Evolutionary conservation across 2,329 filamentous ascomycete species (phyloP).

Genomic region (Fonsecaea multimorphosa): DNA sequence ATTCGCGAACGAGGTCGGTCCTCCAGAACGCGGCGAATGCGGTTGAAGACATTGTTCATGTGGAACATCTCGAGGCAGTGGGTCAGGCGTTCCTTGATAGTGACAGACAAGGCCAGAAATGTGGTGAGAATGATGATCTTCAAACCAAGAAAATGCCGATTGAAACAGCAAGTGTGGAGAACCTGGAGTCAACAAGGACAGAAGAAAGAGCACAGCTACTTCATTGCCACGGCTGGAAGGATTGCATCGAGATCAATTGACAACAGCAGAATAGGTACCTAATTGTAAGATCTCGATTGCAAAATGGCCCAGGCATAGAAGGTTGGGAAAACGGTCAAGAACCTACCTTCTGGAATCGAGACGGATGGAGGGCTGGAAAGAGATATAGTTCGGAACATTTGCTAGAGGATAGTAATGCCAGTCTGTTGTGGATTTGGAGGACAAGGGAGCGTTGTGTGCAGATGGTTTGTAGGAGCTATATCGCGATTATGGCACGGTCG

Average conservation of each 20-base stretch:
- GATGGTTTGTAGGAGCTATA: slow-evolving; percentile 36
- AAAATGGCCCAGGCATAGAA: slow-evolving; percentile 16
- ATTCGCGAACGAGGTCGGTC: slow-evolving; percentile 44
- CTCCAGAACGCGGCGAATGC: slow-evolving; percentile 47
- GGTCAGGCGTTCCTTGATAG: neutral
- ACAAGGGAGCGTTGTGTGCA: slow-evolving; percentile 24
- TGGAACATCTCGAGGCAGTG: slow-evolving; percentile 27
- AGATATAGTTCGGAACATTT: slow-evolving; percentile 23
- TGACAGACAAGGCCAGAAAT: neutral
- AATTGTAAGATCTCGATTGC: slow-evolving; percentile 2
- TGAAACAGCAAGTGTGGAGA: slow-evolving; percentile 37
- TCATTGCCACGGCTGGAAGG: neutral
- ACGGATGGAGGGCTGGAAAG: slow-evolving; percentile 16
- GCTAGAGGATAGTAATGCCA: slow-evolving; percentile 18
- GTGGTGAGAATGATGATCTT: slow-evolving; percentile 1
- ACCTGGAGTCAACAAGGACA: slow-evolving; percentile 14
- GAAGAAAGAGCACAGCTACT: slow-evolving; percentile 22
- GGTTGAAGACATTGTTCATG: slow-evolving; percentile 33
- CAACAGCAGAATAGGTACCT: neutral
- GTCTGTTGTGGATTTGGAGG: slow-evolving; percentile 9
- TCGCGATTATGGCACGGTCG: slow-evolving; percentile 38
- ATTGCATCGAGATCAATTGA: neutral
- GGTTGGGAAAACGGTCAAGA: slow-evolving; percentile 11
- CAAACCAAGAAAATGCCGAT: slow-evolving; percentile 11
- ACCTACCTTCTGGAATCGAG: slow-evolving; percentile 19